Conservation (phyloP, 371 early-diverging fungal genomes). For the Haplosporangium sp. region DNA sequence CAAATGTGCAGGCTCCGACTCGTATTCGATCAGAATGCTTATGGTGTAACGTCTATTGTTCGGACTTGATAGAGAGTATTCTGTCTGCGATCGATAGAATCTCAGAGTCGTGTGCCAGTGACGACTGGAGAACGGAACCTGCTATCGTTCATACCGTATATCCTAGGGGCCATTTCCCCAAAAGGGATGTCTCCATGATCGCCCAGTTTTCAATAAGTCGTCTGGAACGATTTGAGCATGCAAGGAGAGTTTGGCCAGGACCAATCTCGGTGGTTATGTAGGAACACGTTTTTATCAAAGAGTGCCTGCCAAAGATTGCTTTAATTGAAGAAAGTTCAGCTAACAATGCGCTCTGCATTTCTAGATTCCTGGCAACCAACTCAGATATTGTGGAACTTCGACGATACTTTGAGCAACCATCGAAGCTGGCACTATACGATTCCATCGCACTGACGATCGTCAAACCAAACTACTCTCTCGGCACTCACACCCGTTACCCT, state of each 20-base stretch:
- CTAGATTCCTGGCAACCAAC: slow-evolving; percentile 66
- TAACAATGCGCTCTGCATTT: not conserved
- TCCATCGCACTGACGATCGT: slow-evolving; percentile 56
- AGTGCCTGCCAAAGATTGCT: too few relatives aligned
- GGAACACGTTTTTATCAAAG: not conserved
- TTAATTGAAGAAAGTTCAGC: too few relatives aligned
- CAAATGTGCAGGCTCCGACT: not conserved
- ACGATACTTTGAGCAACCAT: slow-evolving; percentile 57
- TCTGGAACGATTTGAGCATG: slow-evolving; percentile 62
- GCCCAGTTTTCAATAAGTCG: slow-evolving; percentile 73
- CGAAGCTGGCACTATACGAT: slow-evolving; percentile 49
- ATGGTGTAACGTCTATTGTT: too few relatives aligned
- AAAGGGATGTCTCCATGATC: slow-evolving; percentile 62
- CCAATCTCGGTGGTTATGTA: slow-evolving; percentile 71
- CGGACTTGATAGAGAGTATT: slow-evolving; percentile 26
- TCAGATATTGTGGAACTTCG: slow-evolving; percentile 58
- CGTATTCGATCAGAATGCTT: too few relatives aligned
- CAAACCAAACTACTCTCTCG: slow-evolving; percentile 62
- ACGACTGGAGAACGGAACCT: slow-evolving; percentile 22
- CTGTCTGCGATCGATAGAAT: slow-evolving; percentile 40
- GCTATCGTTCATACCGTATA: slow-evolving; percentile 33
- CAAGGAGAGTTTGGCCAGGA: slow-evolving; percentile 63
- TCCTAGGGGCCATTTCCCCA: slow-evolving; percentile 15
- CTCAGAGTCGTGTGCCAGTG: slow-evolving; percentile 8
- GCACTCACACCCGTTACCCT: slow-evolving; percentile 63